These are phyloP conservation scores for Diaporthe sp. DNA, from an alignment of 2,329 filamentous ascomycete species.

Conservation along the genomic window DNA sequence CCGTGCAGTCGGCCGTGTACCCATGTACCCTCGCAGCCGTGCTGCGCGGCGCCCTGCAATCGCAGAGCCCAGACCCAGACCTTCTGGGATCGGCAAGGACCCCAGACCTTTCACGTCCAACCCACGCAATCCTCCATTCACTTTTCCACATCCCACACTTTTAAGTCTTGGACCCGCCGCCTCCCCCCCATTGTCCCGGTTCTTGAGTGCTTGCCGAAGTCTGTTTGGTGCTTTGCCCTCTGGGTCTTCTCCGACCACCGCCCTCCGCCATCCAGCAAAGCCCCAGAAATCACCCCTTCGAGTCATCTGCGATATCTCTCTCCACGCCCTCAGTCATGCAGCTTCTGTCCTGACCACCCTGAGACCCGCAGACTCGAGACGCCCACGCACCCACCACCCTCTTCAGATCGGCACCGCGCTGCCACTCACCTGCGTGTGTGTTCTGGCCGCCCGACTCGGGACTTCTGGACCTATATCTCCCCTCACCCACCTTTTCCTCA, in stretches of 20 bases:
- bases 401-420: conserved; percentile 29
- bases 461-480: conserved; percentile 26
- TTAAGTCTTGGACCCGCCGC: conserved; percentile 37
- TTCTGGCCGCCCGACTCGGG: conserved; percentile 16
- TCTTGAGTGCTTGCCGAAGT: conserved; percentile 35
- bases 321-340: conserved; percentile 25
- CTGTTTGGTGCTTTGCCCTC: conserved; percentile 17
- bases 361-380: conserved; percentile 40
- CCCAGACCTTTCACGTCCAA: conserved; percentile 36
- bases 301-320: conserved; percentile 27
- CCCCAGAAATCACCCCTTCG: conserved; percentile 6
- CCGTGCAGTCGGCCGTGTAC: not conserved
- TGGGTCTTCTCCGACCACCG: conserved; percentile 16
- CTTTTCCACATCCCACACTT: conserved; percentile 37
- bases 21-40: not conserved
- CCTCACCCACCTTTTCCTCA: conserved; percentile 24
- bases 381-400: conserved; percentile 22
- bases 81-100: conserved; percentile 33
- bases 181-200: conserved; percentile 32
- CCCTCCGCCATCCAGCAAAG: conserved; percentile 18
- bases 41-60: conserved; percentile 24
- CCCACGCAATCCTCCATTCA: conserved; percentile 36
- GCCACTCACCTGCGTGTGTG: not conserved
- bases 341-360: conserved; percentile 34
- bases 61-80: conserved; percentile 30